Evolutionary conservation across 176 grass and related monocot genomes (phyloP), one percentile per base, ranked within the genome.

Genomic region (Carex kokanica): DNA sequence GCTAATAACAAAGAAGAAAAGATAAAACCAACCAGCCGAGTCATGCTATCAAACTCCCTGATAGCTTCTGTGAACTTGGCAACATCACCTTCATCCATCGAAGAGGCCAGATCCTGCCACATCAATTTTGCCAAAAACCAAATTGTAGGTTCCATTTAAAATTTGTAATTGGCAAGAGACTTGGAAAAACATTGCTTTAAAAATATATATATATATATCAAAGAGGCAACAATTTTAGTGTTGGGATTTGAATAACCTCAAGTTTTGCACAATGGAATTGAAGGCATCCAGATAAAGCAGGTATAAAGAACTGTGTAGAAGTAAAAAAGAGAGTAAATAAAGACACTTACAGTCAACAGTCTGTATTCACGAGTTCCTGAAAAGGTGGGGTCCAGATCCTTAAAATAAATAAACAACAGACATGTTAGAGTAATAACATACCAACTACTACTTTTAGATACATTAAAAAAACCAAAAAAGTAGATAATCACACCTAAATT

Each of bases 31-130:
- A 99, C 96, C 84, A 99, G 88, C 3, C 96, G 89, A 81, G 96
- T 99, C 93, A 99, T 93, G 91, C 93, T 88, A 81, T 99, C 96
- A 89, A 89, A 99, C 82, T 99, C 96, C 87, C 93, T 95, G 59
- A 99, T 91, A 52, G 86, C 85, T 86, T 99, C 89, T 80, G 91
- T 99, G 79, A 99, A 99, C 85, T 93, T 95, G 63, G 75, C 85
- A 88, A 93, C 78, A 90, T 99, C 96, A 78, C 89, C 96, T 79
- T 99, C 91, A 85, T 99, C 96, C 91, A 99, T 93, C 23, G 96
- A 88, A 88, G 88, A 85, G 53, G 96, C 89, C 78, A 99, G 88
- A 90, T 93, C 96, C 96, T 99, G 88, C 8, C 16, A 65, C 81
- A 88, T 40, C 6, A 77, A 83, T 45, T 65, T 65, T 82, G 13